Evolutionary conservation across 164 flowering plant species (phyloP).

Genomic region (Amborella trichopoda): DNA sequence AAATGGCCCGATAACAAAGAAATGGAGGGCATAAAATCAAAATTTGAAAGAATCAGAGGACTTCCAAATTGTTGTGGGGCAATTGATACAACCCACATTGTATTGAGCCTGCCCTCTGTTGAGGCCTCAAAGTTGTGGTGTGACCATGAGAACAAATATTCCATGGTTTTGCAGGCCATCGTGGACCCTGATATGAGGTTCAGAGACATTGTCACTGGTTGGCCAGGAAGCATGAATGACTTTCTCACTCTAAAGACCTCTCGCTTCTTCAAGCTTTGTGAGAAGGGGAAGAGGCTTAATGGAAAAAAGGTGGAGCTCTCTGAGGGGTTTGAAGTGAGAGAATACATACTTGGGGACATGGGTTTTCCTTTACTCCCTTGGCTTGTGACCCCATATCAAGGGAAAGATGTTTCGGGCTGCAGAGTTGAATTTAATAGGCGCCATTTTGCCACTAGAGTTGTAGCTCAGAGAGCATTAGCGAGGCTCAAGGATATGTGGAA

Average conservation of each 20-base stretch:
- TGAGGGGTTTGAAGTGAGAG: conserved; percentile 48
- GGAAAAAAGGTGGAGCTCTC: conserved; percentile 40
- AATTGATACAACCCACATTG: conserved; percentile 64
- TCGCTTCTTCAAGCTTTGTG: conserved; percentile 47
- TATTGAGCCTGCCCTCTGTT: conserved; percentile 43
- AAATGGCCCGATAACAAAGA: conserved; percentile 66
- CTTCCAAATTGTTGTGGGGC: conserved; percentile 90
- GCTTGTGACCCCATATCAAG: conserved; percentile 76
- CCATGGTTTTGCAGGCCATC: conserved; percentile 75
- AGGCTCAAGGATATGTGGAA: conserved; percentile 82
- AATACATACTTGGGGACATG: conserved; percentile 66
- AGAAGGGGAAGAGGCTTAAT: conserved; percentile 51
- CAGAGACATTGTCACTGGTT: conserved; percentile 75
- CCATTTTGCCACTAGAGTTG: conserved; percentile 49
- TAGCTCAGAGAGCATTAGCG: conserved; percentile 60
- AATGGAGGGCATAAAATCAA: conserved; percentile 42
- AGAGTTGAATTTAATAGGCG: conserved; percentile 57
- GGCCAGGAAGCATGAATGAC: conserved; percentile 83
- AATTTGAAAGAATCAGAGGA: conserved; percentile 63
- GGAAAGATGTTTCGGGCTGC: conserved; percentile 33
- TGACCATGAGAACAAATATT: conserved; percentile 55
- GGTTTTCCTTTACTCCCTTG: conserved; percentile 71
- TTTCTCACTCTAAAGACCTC: conserved; percentile 38
- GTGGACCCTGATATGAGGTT: conserved; percentile 79
- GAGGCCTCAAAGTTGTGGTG: conserved; percentile 47